Evolutionary conservation across 192 early-diverging fungal species (phyloP), one percentile per base, ranked within the genome.

Genomic region (Coemansia aciculifera): DNA sequence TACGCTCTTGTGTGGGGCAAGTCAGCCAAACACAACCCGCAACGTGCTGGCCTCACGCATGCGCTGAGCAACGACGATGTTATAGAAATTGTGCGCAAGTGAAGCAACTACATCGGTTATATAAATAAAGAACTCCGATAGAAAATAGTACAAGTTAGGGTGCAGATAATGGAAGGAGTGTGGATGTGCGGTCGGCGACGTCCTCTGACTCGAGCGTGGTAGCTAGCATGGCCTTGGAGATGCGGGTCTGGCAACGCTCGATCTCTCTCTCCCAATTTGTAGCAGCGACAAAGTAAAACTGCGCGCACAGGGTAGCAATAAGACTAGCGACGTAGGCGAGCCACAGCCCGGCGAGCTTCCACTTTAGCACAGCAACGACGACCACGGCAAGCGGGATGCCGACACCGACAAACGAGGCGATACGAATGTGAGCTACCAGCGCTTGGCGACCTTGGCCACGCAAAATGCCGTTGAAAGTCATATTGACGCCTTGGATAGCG

Each of bases 1-100:
- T 98, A 94, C 76, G 97, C 97, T 2, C 84, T 99, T 40, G 95
- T 99, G 12, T 99, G 97, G 97, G 94, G 94, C 32, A 88, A 85
- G 44, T 97, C 95, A 15, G 89, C 97, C 61, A 99, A 99, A 74
- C 95, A 99, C 83, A 95, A 90, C 72, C 97, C 97, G 31, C 97
- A 99, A 78, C 89, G 94, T 65, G 97, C 95, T 3, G 96, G 96
- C 5, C 74, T 96, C 21, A 72, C 77, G 9, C 95, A 97, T 66
- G 64, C 89, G 51, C 86, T 94, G 34, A 87, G 96, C 51, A 92
- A 97, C 80, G 96, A 97, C 69, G 97, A 99, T 81, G 95, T 99
- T 29, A 90, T 99, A 38, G 88, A 91, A 73, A 87, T 91, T 62
- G 90, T 91, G 17, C 90, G 85, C 75, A 91, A 89, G 75, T 83